Evolutionary conservation across 352 stramenopile species (phyloP).

Genomic region (Elongisporangium undulatum): DNA sequence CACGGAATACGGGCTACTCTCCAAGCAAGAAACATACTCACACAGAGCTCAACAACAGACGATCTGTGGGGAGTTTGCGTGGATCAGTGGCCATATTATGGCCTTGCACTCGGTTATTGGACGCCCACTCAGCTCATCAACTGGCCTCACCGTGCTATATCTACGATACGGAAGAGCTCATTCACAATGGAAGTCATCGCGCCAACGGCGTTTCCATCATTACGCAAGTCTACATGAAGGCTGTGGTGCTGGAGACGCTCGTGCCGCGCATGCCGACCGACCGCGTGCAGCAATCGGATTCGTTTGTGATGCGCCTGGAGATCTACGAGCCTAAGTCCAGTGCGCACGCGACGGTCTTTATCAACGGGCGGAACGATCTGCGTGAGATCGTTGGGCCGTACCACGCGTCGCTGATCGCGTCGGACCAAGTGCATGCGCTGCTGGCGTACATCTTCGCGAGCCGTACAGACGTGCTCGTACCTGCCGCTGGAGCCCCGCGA

Average conservation of each 20-base stretch:
- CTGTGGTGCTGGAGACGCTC: slow-evolving; percentile 21
- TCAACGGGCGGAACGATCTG: slow-evolving; percentile 37
- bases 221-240: slow-evolving; percentile 52
- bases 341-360: slow-evolving; percentile 10
- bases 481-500: background rate
- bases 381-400: slow-evolving; percentile 65
- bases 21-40: background rate
- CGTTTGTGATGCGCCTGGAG: slow-evolving; percentile 47
- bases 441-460: slow-evolving; percentile 51
- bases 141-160: slow-evolving; percentile 18
- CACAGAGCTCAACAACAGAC: background rate
- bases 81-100: background rate
- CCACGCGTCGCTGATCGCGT: slow-evolving; percentile 34
- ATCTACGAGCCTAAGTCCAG: slow-evolving; percentile 60
- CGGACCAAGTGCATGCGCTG: slow-evolving; percentile 28
- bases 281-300: slow-evolving; percentile 39
- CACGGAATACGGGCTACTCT: background rate
- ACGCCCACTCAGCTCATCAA: background rate
- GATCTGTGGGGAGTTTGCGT: background rate
- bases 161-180: slow-evolving; percentile 51
- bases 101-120: background rate
- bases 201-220: slow-evolving; percentile 50
- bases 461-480: slow-evolving; percentile 26
- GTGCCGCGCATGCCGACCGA: slow-evolving; percentile 36
- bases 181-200: slow-evolving; percentile 58